Evolutionary conservation across 306 rosid species (phyloP).

Genomic region (Elaeagnus macrophylla): DNA sequence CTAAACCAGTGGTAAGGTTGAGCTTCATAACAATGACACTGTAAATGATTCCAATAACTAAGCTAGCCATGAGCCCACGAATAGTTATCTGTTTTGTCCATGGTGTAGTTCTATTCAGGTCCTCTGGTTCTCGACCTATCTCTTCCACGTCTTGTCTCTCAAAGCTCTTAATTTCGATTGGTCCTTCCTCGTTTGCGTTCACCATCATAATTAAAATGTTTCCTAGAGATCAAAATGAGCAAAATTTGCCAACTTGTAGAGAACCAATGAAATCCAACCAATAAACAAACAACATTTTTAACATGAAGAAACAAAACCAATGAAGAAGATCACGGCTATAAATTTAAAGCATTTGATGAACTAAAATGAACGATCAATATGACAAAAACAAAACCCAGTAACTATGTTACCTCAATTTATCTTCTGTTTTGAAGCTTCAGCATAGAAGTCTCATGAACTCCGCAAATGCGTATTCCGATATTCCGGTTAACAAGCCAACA

Average conservation of each 20-base stretch:
- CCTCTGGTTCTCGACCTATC: constrained; percentile 33
- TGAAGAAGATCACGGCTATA: too few relatives aligned
- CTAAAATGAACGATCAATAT: too few relatives aligned
- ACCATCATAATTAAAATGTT: constrained; percentile 30
- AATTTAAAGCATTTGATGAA: too few relatives aligned
- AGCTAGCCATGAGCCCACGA: constrained; percentile 67
- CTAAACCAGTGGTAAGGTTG: constrained; percentile 91
- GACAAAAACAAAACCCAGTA: not conserved
- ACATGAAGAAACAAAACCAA: too few relatives aligned
- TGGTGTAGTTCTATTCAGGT: constrained; percentile 43
- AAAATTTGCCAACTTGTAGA: not conserved
- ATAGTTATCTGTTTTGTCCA: constrained; percentile 75
- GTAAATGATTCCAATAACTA: constrained; percentile 59
- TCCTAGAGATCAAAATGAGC: constrained; percentile 11
- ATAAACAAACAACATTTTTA: not conserved
- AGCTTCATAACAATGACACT: constrained; percentile 87
- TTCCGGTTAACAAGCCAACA: too few relatives aligned
- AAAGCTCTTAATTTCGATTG: constrained; percentile 38
- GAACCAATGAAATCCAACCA: not conserved
- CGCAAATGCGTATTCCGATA: not conserved
- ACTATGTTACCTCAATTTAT: not conserved
- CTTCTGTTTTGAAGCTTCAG: not conserved
- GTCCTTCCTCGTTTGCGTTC: constrained; percentile 22
- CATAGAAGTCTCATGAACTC: not conserved
- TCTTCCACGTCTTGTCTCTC: constrained; percentile 36